phyloP scores from a whole-genome alignment of 2,329 filamentous ascomycete species.

The Fonsecaea multimorphosa region DNA sequence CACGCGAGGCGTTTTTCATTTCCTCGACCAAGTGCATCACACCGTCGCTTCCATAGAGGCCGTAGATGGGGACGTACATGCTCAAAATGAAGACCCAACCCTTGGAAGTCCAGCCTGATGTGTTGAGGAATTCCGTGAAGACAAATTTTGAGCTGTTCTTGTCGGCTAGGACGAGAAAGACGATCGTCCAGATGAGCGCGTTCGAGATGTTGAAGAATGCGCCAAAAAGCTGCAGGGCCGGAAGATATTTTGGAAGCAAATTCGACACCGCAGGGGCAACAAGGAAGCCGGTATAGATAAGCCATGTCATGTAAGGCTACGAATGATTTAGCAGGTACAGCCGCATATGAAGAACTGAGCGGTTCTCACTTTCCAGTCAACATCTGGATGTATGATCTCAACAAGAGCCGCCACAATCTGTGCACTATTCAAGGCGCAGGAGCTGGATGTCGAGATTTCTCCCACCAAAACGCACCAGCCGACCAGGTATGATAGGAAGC shows the following conservation, averaged over 20 bases:
- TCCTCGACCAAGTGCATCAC: slow-evolving; percentile 58
- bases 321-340: slow-evolving; percentile 11
- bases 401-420: slow-evolving; percentile 34
- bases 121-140: slow-evolving; percentile 62
- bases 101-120: slow-evolving; percentile 49
- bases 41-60: slow-evolving; percentile 67
- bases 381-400: slow-evolving; percentile 31
- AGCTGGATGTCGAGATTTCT: slow-evolving; percentile 34
- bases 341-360: background rate
- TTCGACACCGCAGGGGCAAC: slow-evolving; percentile 33
- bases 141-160: slow-evolving; percentile 51
- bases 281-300: slow-evolving; percentile 35
- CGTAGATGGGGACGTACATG: slow-evolving; percentile 73
- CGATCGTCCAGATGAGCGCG: slow-evolving; percentile 33
- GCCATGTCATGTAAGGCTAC: slow-evolving; percentile 35
- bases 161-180: slow-evolving; percentile 35
- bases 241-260: slow-evolving; percentile 32
- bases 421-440: slow-evolving; percentile 36
- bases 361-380: slow-evolving; percentile 31
- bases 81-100: slow-evolving; percentile 67
- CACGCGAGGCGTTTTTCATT: slow-evolving; percentile 61
- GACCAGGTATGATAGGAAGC: slow-evolving; percentile 34
- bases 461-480: slow-evolving; percentile 36
- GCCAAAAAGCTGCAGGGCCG: slow-evolving; percentile 33
- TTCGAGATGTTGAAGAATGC: slow-evolving; percentile 35